Conservation (phyloP, 164 flowering plant species). For the Kingdonia uniflora region DNA sequence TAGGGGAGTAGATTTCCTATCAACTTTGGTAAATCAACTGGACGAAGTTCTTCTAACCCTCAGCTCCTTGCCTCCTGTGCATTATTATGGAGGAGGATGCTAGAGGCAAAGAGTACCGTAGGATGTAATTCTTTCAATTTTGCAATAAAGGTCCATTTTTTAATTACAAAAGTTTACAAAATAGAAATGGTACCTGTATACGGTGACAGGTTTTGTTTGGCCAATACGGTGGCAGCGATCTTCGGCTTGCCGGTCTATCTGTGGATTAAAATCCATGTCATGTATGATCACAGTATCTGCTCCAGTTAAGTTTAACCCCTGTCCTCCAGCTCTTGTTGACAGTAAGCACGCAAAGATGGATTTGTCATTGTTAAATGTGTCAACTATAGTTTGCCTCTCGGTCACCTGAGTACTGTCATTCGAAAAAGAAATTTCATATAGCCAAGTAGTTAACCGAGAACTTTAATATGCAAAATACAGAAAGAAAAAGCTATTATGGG, state of each 20-base stretch:
- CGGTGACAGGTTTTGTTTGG: slow-evolving; percentile 81
- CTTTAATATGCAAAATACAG: too few species aligned
- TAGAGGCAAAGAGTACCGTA: too few species aligned
- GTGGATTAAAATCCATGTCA: slow-evolving; percentile 99
- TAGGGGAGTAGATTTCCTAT: too few species aligned
- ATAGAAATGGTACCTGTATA: slow-evolving; percentile 46
- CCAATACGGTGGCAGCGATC: slow-evolving; percentile 97
- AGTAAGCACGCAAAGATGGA: slow-evolving; percentile 91
- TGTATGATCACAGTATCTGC: slow-evolving; percentile 95
- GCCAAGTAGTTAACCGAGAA: too few species aligned
- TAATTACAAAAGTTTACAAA: too few species aligned
- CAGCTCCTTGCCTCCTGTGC: too few species aligned
- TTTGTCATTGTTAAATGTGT: slow-evolving; percentile 68
- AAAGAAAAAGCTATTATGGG: too few species aligned
- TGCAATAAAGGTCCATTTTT: too few species aligned
- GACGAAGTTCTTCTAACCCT: too few species aligned
- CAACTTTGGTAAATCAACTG: too few species aligned
- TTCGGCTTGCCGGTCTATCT: slow-evolving; percentile 93
- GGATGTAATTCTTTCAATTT: too few species aligned
- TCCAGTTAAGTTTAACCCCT: slow-evolving; percentile 86
- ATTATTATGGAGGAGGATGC: too few species aligned
- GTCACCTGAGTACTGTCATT: slow-evolving; percentile 78
- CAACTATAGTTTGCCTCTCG: slow-evolving; percentile 88
- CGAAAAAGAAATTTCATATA: background rate
- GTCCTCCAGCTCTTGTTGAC: slow-evolving; percentile 97